Percentiles rank a stretch among this genome's conserved stretches.
These are phyloP conservation scores for Calonectria pseudoreteaudii DNA, from an alignment of 2,329 filamentous ascomycete genomes.

Conservation along the genomic window DNA sequence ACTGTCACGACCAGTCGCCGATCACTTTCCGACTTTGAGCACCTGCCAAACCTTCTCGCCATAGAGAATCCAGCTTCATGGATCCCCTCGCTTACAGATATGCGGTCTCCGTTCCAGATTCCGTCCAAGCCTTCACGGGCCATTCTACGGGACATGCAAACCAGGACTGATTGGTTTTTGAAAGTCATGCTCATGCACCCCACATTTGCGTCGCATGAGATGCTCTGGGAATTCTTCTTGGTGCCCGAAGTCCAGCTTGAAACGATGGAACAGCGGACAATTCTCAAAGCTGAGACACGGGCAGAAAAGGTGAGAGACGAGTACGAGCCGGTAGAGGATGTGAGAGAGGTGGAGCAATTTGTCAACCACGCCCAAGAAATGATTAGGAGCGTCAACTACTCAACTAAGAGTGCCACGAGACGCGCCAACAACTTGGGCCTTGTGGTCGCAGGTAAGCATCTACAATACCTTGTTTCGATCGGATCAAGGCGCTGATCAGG, in stretches of 20 bases:
- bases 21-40: slow-evolving; percentile 90
- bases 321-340: slow-evolving; percentile 83
- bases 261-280: slow-evolving; percentile 89
- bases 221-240: slow-evolving; percentile 98
- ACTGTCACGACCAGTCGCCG: slow-evolving; percentile 95
- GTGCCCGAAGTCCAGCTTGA: slow-evolving; percentile 92
- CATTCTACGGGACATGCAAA: slow-evolving; percentile 87
- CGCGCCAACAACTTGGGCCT: slow-evolving; percentile 80
- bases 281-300: slow-evolving; percentile 85
- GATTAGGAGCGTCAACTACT: slow-evolving; percentile 85
- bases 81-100: slow-evolving; percentile 82
- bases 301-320: slow-evolving; percentile 90
- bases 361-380: slow-evolving; percentile 91
- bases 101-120: slow-evolving; percentile 91
- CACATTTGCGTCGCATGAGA: slow-evolving; percentile 95
- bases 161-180: slow-evolving; percentile 87
- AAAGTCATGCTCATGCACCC: slow-evolving; percentile 88
- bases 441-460: slow-evolving; percentile 66
- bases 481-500: slow-evolving; percentile 41
- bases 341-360: slow-evolving; percentile 92
- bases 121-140: slow-evolving; percentile 91
- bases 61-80: slow-evolving; percentile 96
- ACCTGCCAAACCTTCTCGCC: slow-evolving; percentile 83
- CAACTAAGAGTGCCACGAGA: slow-evolving; percentile 84
- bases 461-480: slow-evolving; percentile 10